Evolutionary conservation across 2,329 filamentous ascomycete species (phyloP), one percentile per base, ranked within the genome.

Genomic region (Lecanicillium sp.): DNA sequence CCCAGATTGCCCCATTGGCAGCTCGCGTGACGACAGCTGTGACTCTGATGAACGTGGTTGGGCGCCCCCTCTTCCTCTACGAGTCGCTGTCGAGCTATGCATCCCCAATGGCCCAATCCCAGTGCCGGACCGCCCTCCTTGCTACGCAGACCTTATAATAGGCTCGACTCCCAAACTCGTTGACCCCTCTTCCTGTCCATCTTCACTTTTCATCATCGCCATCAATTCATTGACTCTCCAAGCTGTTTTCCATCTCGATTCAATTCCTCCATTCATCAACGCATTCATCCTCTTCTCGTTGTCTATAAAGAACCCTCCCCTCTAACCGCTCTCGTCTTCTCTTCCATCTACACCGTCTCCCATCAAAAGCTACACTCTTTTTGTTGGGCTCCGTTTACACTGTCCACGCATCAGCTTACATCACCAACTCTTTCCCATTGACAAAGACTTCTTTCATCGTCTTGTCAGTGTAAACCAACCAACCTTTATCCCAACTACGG

Each of bases 131-230:
- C 38, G 38, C 33, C 32, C 36, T 40, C 38, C 20, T 29, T 18
- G 19, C 33, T 31, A 33, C 35, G n/a, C n/a, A n/a, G n/a, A n/a
- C n/a, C n/a, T 37, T 44, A 44, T 43, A 43, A 39, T 29, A 40
- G 37, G 15, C n/a, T n/a, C n/a, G n/a, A n/a, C n/a, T n/a, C n/a
- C n/a, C n/a, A n/a, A n/a, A n/a, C 29, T 30, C 33, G 29, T 35
- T 27, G 7, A 37, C 36, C 43, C 39, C 43, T 34, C 37, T 30
- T 38, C 30, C 22, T 17, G 33, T 19, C 29, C 39, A 38, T 19
- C 30, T 33, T 31, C 39, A 38, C 42, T 17, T 28, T 32, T 32
- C 22, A 25, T 27, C n/a, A 27, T 25, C 11, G 22, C 22, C 22
- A 11, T 25, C 22, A 11, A 6, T 6, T 25, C 22, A n/a, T 25